Evolutionary conservation across 2,329 filamentous ascomycete genomes (phyloP), one percentile per base, ranked within the genome.

Genomic region (Paracamarosporium sp.): DNA sequence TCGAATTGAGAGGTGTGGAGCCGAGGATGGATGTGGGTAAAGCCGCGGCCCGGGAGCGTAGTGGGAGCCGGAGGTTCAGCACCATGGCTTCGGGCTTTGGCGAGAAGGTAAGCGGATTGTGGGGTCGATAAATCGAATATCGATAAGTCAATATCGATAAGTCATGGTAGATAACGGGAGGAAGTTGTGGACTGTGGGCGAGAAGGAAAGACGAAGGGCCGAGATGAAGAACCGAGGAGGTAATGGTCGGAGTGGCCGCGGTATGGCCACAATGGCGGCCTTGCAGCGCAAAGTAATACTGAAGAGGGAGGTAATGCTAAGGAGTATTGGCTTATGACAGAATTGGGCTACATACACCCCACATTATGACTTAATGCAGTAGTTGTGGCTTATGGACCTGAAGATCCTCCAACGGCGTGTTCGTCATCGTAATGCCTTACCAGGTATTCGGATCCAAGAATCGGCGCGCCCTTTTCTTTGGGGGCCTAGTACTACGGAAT

Each of bases 1-100:
- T 74, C 46, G 67, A 71, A 30, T 46, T 73, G 51, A 62, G 68
- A 46, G 63, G 60, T 28, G 68, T 72, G 13, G 70, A 70, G 50
- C 62, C 66, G 20, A 61, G 68, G 50, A 57, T 65, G 4, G 53
- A 59, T 20, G 36, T 46, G 30, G 55, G 54, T 20, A 57, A 53
- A 41, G 38, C 41, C 33, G 47, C 50, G 27, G 60, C 50, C 2
- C 60, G 65, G 43, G 61, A 67, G 20, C 65, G 65, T 15, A 67
- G 63, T 50, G 64, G 68, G 20, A 69, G 63, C 47, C 60, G 63
- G 51, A 64, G 65, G 52, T 50, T 71, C 28, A 68, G 69, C 40
- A 55, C 63, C 44, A 66, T 71, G 59, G 66, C 68, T 13, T 55
- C 64, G 27, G 69, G 58, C 24, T 46, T 71, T 17, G 62, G 66